Conservation (phyloP, 345 rosid species). For the Camelina laxa region DNA sequence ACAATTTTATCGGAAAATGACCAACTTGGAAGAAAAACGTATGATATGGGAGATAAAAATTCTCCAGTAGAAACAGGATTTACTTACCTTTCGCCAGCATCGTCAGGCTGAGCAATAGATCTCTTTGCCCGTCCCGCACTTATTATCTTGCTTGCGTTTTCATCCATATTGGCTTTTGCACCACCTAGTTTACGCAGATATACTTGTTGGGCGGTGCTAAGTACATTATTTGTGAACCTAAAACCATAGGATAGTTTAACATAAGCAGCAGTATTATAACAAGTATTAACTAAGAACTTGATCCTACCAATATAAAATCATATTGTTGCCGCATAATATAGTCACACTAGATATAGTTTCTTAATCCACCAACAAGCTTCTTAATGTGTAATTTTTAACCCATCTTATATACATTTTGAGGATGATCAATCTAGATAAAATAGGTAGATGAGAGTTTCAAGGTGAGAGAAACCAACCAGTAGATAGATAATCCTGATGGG, state of each 20-base stretch:
- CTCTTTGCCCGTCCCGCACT: constrained; percentile 95
- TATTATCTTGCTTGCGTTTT: constrained; percentile 83
- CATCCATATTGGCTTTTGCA: constrained; percentile 79
- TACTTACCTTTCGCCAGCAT: constrained; percentile 71
- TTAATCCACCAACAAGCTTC: neutral
- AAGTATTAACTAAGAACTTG: neutral
- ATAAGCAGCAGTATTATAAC: constrained; percentile 1
- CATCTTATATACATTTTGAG: neutral
- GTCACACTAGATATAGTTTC: neutral
- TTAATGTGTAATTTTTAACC: neutral
- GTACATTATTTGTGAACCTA: constrained; percentile 95
- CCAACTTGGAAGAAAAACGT: neutral
- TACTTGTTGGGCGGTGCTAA: constrained; percentile 96
- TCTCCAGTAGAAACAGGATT: neutral
- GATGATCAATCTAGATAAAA: neutral
- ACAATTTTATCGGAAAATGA: neutral
- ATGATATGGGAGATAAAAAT: neutral
- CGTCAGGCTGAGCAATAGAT: constrained; percentile 71
- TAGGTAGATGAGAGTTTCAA: neutral
- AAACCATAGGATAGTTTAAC: neutral
- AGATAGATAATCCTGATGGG: constrained; percentile 95
- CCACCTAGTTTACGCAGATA: constrained; percentile 98
- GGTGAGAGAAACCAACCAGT: constrained; percentile 75
- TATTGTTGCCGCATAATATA: neutral
- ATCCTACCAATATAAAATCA: constrained; percentile 2